Conservation (phyloP, 345 rosid species). For the Eucalyptus sp. region DNA sequence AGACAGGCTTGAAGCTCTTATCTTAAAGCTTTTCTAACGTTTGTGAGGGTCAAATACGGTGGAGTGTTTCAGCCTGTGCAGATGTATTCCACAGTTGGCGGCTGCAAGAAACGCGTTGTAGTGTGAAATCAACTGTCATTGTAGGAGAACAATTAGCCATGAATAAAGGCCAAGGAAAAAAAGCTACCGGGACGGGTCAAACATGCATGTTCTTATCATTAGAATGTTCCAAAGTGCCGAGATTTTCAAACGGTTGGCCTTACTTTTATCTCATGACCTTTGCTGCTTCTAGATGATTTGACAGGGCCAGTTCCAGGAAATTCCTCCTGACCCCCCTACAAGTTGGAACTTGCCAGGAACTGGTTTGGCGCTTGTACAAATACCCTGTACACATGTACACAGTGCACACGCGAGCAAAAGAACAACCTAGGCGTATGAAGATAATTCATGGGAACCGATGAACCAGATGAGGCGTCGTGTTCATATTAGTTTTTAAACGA, state of each 20-base stretch:
- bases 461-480: not conserved
- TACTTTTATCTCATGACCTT: not conserved
- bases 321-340: not conserved
- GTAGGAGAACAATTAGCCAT: not conserved
- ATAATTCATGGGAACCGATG: not conserved
- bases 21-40: rapidly evolving
- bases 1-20: not conserved
- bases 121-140: not conserved
- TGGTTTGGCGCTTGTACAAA: not conserved
- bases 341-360: not conserved
- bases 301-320: not conserved
- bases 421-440: not conserved
- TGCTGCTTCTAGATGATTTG: not conserved
- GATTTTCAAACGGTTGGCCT: not conserved
- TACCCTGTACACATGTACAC: not conserved
- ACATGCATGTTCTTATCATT: not conserved
- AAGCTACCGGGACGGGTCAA: not conserved
- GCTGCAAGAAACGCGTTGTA: not conserved
- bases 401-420: not conserved
- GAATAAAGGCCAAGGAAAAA: not conserved
- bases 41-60: not conserved
- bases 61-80: not conserved
- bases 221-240: not conserved
- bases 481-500: not conserved
- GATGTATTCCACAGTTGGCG: not conserved